These are phyloP conservation scores for Aegilops speltoides DNA, from an alignment of 176 grass and related monocot species.

Conservation along the genomic window DNA sequence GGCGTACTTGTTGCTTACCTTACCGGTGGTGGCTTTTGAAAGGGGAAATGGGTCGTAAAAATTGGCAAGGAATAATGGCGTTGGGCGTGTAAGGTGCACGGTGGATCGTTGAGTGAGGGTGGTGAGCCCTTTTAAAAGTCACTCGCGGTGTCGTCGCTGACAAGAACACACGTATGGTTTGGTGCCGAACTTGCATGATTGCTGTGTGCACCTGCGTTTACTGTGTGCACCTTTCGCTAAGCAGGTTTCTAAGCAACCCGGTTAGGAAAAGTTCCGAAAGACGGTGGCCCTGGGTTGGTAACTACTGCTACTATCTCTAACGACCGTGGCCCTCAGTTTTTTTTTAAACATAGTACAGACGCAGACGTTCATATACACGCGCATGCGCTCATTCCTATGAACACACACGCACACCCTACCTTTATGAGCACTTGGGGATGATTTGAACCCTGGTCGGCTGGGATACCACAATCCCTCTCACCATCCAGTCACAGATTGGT, in stretches of 20 bases:
- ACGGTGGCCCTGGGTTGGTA: background rate
- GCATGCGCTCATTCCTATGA: too few species aligned
- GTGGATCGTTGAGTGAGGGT: background rate
- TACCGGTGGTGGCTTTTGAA: background rate
- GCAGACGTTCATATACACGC: too few species aligned
- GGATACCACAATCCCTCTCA: too few species aligned
- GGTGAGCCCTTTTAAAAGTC: background rate
- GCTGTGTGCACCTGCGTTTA: background rate
- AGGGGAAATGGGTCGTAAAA: background rate
- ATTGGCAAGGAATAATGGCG: background rate
- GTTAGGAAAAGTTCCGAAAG: background rate
- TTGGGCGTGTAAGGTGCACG: background rate
- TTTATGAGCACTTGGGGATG: too few species aligned
- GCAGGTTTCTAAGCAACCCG: background rate
- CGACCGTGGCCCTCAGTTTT: too few species aligned
- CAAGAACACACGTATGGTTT: constrained; percentile 1
- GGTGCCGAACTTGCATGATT: background rate
- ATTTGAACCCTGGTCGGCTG: too few species aligned
- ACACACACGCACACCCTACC: too few species aligned
- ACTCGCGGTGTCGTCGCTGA: background rate
- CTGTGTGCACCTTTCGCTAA: background rate
- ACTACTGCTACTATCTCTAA: background rate
- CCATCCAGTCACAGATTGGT: too few species aligned
- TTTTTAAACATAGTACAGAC: too few species aligned
- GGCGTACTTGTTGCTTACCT: background rate